Conservation (phyloP, 192 early-diverging fungal genomes). For the Coemansia sp. region DNA sequence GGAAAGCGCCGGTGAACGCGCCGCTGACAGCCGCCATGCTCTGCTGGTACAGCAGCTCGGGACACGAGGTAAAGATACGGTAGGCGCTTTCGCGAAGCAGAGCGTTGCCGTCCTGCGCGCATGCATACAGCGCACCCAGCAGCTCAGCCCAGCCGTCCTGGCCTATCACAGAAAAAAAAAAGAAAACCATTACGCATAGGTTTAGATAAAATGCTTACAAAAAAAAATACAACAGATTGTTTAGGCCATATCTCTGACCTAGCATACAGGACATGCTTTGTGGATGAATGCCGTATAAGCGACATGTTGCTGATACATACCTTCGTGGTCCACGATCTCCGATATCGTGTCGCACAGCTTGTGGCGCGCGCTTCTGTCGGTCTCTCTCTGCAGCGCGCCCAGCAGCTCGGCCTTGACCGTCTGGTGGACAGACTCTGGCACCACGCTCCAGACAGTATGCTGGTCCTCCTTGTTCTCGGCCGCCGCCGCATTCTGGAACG, state of each 20-base stretch:
- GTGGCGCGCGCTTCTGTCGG: constrained; percentile 72
- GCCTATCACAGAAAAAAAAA: background rate
- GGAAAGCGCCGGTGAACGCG: constrained; percentile 74
- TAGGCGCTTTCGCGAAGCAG: constrained; percentile 87
- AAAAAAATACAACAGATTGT: background rate
- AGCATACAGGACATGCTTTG: constrained; percentile 10
- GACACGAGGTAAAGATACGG: constrained; percentile 84
- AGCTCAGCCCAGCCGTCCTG: constrained; percentile 75
- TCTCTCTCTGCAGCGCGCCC: constrained; percentile 75
- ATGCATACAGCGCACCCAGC: constrained; percentile 76
- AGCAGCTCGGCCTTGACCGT: constrained; percentile 79
- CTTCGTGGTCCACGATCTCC: constrained; percentile 72
- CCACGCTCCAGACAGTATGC: constrained; percentile 71
- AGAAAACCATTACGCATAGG: background rate
- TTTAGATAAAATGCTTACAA: background rate
- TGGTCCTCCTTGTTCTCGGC: constrained; percentile 55
- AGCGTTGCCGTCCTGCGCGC: constrained; percentile 71
- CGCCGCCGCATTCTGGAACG: constrained; percentile 49
- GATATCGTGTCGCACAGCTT: constrained; percentile 95
- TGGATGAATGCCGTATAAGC: too few species aligned
- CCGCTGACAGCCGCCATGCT: constrained; percentile 68
- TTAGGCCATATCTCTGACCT: constrained; percentile 46
- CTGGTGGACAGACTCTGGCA: constrained; percentile 65
- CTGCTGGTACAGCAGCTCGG: constrained; percentile 75
- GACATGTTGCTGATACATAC: constrained; percentile 38